Percentiles rank a stretch among this genome's conserved stretches.
Evolutionary conservation across 495 filamentous ascomycete species (phyloP).

Genomic region (Cudoniella acicularis): DNA sequence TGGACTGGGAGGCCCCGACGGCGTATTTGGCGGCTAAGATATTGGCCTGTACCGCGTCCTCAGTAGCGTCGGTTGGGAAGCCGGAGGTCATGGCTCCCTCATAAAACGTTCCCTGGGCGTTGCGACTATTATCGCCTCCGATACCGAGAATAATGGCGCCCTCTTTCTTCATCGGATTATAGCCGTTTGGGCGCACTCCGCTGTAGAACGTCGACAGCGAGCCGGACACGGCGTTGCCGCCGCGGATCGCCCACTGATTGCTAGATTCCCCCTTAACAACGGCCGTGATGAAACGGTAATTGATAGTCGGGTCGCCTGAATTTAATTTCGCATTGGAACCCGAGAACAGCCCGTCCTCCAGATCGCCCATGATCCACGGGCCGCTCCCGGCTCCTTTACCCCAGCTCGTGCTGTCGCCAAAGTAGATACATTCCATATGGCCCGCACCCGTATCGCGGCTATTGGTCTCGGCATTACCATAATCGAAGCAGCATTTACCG

Average conservation of each 20-base stretch:
- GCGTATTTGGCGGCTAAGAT: constrained; percentile 54
- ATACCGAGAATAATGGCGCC: constrained; percentile 60
- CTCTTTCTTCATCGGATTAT: constrained; percentile 59
- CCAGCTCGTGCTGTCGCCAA: constrained; percentile 43
- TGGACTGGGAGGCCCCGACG: too few species aligned
- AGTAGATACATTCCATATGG: constrained; percentile 63
- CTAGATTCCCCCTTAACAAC: constrained; percentile 48
- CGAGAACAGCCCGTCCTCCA: constrained; percentile 58
- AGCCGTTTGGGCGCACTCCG: constrained; percentile 47
- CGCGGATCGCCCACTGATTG: constrained; percentile 53
- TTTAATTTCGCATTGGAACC: constrained; percentile 38
- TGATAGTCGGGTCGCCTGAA: constrained; percentile 41
- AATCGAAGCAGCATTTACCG: constrained; percentile 56
- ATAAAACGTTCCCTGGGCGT: constrained; percentile 57
- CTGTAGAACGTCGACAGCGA: constrained; percentile 52
- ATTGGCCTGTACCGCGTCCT: constrained; percentile 53
- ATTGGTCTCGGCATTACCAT: constrained; percentile 56
- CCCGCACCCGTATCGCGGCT: constrained; percentile 51
- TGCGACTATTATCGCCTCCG: constrained; percentile 53
- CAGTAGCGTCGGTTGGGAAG: constrained; percentile 52
- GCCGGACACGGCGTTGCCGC: constrained; percentile 49
- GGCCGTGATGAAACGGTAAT: constrained; percentile 48
- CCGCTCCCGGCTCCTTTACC: constrained; percentile 49
- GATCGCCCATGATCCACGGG: constrained; percentile 60
- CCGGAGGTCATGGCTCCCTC: constrained; percentile 58